Evolutionary conservation across 352 stramenopile species (phyloP).

Genomic region (Phytopythium helicoides): DNA sequence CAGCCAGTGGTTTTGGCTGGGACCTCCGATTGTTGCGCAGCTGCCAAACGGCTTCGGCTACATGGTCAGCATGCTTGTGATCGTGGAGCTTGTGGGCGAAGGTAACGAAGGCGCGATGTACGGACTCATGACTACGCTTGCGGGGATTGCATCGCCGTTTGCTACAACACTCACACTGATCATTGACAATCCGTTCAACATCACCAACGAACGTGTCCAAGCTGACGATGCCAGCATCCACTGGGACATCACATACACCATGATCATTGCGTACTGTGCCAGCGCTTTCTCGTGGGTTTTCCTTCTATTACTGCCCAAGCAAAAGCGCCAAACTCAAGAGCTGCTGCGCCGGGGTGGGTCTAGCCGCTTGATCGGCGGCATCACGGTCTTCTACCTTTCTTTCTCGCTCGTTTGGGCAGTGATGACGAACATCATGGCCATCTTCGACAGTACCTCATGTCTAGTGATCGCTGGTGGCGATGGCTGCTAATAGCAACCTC

Average conservation of each 20-base stretch:
- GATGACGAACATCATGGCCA: conserved; percentile 34
- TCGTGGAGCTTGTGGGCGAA: conserved; percentile 34
- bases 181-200: conserved; percentile 33
- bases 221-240: conserved; percentile 31
- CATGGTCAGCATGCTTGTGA: conserved; percentile 36
- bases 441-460: conserved; percentile 33
- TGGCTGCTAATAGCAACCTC: conserved; percentile 10
- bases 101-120: conserved; percentile 54
- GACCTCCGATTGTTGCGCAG: conserved; percentile 27
- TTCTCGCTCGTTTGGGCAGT: conserved; percentile 32
- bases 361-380: conserved; percentile 18
- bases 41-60: conserved; percentile 36
- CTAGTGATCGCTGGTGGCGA: conserved; percentile 23
- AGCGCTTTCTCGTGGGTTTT: conserved; percentile 30
- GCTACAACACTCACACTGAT: conserved; percentile 32
- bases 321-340: conserved; percentile 35
- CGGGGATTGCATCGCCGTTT: conserved; percentile 32
- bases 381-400: conserved; percentile 32
- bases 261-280: conserved; percentile 32
- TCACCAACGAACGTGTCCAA: conserved; percentile 26
- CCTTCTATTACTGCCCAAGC: conserved; percentile 31
- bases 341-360: conserved; percentile 27
- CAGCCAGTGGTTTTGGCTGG: conserved; percentile 48
- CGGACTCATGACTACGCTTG: conserved; percentile 39
- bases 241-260: conserved; percentile 42